Conservation (phyloP, 768 basidiomycete genomes). For the Trametes gibbosa region DNA sequence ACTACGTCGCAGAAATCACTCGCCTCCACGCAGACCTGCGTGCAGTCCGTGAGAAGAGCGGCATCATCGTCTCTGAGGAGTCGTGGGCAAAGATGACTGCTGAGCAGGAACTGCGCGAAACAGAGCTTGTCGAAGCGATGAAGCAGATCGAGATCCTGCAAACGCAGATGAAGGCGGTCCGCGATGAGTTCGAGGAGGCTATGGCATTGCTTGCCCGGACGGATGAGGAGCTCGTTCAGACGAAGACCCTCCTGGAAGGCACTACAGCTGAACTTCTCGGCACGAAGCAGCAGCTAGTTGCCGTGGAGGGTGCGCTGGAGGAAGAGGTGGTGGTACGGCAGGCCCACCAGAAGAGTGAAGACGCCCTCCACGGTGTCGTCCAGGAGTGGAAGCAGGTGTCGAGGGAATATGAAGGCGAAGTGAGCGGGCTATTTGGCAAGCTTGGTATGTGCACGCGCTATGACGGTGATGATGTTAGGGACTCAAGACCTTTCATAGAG, state of each 20-base stretch:
- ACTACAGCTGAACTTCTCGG: conserved; percentile 50
- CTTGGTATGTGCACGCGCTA: conserved; percentile 52
- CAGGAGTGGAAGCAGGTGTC: conserved; percentile 61
- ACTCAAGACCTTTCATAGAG: conserved; percentile 42
- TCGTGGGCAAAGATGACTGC: conserved; percentile 79
- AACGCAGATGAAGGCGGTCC: conserved; percentile 70
- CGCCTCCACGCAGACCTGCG: conserved; percentile 86
- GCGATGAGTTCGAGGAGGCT: conserved; percentile 91
- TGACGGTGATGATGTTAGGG: neutral
- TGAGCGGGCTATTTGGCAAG: conserved; percentile 74
- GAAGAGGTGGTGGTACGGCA: conserved; percentile 78
- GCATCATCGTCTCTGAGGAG: conserved; percentile 90
- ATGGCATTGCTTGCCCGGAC: conserved; percentile 71
- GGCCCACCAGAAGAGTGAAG: conserved; percentile 76
- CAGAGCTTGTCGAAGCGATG: conserved; percentile 79
- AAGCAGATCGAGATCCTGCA: conserved; percentile 83
- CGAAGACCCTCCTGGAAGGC: conserved; percentile 52
- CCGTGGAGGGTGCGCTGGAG: conserved; percentile 59
- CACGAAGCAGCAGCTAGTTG: conserved; percentile 57
- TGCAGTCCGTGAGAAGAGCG: conserved; percentile 94
- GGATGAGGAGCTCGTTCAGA: conserved; percentile 71
- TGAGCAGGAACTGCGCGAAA: conserved; percentile 74
- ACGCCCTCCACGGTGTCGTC: conserved; percentile 69
- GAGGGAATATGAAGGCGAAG: conserved; percentile 66
- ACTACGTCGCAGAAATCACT: conserved; percentile 92